Base-by-base conservation (phyloP, 1,139 yeast species). In the Diutina rugosa region DNA sequence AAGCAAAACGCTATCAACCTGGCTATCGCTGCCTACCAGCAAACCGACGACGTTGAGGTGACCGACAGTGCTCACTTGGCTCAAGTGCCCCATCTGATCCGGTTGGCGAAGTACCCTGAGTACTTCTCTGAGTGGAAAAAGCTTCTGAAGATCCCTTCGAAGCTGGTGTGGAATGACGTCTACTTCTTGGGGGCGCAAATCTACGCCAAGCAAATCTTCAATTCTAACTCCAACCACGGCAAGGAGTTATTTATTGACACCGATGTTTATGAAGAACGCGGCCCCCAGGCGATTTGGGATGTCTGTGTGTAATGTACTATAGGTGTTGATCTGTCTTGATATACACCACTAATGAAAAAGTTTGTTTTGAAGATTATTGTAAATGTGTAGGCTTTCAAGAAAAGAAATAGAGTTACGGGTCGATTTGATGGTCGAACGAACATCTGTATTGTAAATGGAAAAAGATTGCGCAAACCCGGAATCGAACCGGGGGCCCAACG, bases 101-200 rank as follows among this genome's bases (percentile, higher is more conserved):
- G 80, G 62, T 67, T 83, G 56, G 83, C 85, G 41, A 86, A 85
- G 63, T 79, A 82, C 66, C 95, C 97, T 0, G 98, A 91, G 56
- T 91, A 93, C 69, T 93, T 93, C 71, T 90, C 96, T 0, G 97
- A 90, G 63, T 93, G 98, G 98, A 91, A 91, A 69, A 84, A 84
- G 63, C 74, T 74, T 63, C 77, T 72, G 49, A 63, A 59, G 55
- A 90, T 89, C 2, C 86, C 87, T 8, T 73, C 78, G 32, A 14
- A 16, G 16, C 52, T 48, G 52, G 52, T 48, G 16, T 79, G 82
- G 81, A 85, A 87, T 60, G 93, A 89, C 62, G 72, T 72, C 41
- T 82, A 85, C 59, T 89, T 91, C 65, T 73, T 91, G 59, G 98
- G 98, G 2, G 96, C 90, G 1, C 89, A 90, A 68, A 87, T 91